Evolutionary conservation across 208 protist species (phyloP).

Genomic region (Borovskyia barvae): DNA sequence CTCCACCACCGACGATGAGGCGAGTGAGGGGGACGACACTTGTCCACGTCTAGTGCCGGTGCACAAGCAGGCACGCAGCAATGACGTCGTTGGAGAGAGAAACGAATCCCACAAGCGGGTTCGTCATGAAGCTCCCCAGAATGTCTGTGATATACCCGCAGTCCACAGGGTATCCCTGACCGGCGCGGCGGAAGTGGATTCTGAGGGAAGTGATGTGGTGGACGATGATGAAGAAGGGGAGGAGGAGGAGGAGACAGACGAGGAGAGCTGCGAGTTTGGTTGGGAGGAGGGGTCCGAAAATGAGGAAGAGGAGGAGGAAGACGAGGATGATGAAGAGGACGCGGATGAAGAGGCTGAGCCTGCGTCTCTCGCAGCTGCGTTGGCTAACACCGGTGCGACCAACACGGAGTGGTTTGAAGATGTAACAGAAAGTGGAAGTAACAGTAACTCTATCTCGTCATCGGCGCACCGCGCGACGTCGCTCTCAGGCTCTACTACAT

Average conservation of each 20-base stretch:
- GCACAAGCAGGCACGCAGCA: slow-evolving; percentile 7
- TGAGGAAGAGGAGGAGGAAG: slow-evolving; percentile 10
- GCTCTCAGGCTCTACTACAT: slow-evolving; percentile 29
- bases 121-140: neutral
- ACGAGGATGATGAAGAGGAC: slow-evolving; percentile 21
- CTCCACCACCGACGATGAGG: slow-evolving; percentile 36
- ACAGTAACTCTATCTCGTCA: slow-evolving; percentile 6
- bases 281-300: slow-evolving; percentile 25
- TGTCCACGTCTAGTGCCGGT: slow-evolving; percentile 71
- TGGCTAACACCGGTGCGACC: slow-evolving; percentile 5
- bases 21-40: slow-evolving; percentile 30
- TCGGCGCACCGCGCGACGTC: slow-evolving; percentile 27
- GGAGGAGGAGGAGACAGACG: slow-evolving; percentile 18
- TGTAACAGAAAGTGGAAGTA: slow-evolving; percentile 17
- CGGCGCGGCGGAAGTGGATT: neutral
- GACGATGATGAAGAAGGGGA: slow-evolving; percentile 5
- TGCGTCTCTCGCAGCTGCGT: slow-evolving; percentile 25
- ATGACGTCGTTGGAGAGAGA: neutral
- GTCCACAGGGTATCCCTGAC: neutral
- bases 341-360: slow-evolving; percentile 28
- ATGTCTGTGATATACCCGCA: no score
- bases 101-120: neutral
- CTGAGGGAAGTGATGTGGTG: slow-evolving; percentile 6
- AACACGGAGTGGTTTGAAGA: slow-evolving; percentile 76
- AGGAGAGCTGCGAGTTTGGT: slow-evolving; percentile 16